Evolutionary conservation across 306 rosid species (phyloP), one percentile per base, ranked within the genome.

Genomic region (Ochetophila trinervis): DNA sequence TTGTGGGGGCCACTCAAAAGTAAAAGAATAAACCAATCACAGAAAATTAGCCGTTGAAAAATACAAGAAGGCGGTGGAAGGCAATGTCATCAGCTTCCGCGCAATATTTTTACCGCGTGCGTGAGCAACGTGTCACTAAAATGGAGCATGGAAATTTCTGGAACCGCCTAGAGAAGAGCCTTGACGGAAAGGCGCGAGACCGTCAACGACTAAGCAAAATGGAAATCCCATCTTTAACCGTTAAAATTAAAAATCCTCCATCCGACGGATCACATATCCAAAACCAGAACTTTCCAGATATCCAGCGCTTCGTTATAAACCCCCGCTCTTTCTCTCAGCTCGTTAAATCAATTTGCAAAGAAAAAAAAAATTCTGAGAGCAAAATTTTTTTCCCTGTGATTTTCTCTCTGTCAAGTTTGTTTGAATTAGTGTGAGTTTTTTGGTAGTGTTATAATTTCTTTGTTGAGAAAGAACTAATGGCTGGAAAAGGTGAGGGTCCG

Each of bases 281-380:
- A 58, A 4, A 5, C 11, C 12, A 13, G 87, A 85, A 85, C 78
- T 53, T 82, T 82, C 87, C 61, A 74, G 81, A 79, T 50, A 59
- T 45, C 21, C 0, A 42, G 55, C 50, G 5, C 3, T n/a, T 70
- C 45, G 78, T 66, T 77, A 76, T 76, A 65, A 68, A 53, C 9
- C 23, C 18, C n/a, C 3, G n/a, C 65, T 2, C 53, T 49, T 10
- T 61, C 58, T 3, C 22, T 7, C 8, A 0, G 0, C 11, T 45
- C 4, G 1, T 50, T 55, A 58, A 16, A 9, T 49, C 32, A 16
- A 15, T 45, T 19, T 37, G 53, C 62, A 62, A 44, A 64, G 27
- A 6, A 9, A 8, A 27, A 57, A 37, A n/a, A n/a, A n/a, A n/a
- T n/a, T n/a, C 49, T 1, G 22, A 24, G 2, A 4, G 37, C 15